Evolutionary conservation across 2,329 filamentous ascomycete species (phyloP).

Genomic region (Neonectria hederae): DNA sequence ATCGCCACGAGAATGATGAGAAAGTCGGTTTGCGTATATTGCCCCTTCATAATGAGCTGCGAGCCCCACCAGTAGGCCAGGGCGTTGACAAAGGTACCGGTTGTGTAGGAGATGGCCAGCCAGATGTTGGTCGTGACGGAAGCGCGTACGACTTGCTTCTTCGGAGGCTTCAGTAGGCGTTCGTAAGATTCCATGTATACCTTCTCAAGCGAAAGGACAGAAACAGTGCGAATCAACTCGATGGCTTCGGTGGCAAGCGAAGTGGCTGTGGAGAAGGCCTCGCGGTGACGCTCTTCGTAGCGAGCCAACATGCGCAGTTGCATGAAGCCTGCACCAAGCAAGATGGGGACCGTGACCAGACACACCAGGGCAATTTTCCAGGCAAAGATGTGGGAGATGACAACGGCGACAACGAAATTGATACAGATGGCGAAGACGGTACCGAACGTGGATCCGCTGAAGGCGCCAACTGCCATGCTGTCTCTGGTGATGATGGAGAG

Average conservation of each 20-base stretch:
- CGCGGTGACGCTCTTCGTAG: slow-evolving; percentile 70
- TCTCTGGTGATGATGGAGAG: slow-evolving; percentile 76
- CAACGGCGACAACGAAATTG: slow-evolving; percentile 73
- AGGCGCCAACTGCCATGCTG: slow-evolving; percentile 69
- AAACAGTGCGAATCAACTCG: slow-evolving; percentile 30
- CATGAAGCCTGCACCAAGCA: slow-evolving; percentile 75
- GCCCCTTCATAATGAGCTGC: slow-evolving; percentile 72
- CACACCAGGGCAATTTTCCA: slow-evolving; percentile 81
- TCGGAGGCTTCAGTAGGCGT: slow-evolving; percentile 57
- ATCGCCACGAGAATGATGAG: slow-evolving; percentile 78
- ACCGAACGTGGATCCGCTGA: slow-evolving; percentile 75
- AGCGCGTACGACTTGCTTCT: slow-evolving; percentile 62
- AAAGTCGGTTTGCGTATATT: slow-evolving; percentile 72
- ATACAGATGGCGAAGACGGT: slow-evolving; percentile 73
- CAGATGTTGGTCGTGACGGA: slow-evolving; percentile 64
- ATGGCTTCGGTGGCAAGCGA: slow-evolving; percentile 34
- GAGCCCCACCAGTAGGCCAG: slow-evolving; percentile 84
- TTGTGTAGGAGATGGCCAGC: slow-evolving; percentile 67
- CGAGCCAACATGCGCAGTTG: slow-evolving; percentile 69
- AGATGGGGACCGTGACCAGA: slow-evolving; percentile 71
- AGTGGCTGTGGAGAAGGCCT: slow-evolving; percentile 62
- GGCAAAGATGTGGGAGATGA: slow-evolving; percentile 74
- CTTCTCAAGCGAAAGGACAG: slow-evolving; percentile 59
- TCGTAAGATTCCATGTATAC: slow-evolving; percentile 63
- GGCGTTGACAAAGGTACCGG: slow-evolving; percentile 74